A percentile compares a stretch with the other conserved stretches of the same genome.
phyloP scores from a whole-genome alignment of 108 stramenopile genomes.

The Cyclotella choctawhatcheeana region DNA sequence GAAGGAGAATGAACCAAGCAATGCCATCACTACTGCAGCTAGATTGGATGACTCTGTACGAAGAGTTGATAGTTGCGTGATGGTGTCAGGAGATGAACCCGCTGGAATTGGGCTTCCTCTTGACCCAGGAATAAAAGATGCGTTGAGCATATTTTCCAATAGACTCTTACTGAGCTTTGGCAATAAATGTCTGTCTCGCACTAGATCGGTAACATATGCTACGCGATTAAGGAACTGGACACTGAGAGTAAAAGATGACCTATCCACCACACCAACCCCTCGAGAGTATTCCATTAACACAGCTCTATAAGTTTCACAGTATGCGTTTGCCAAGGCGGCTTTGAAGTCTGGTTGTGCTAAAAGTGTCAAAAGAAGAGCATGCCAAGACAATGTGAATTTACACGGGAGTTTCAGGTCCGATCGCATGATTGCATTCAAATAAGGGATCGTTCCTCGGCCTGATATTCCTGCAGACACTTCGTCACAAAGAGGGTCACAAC shows the following conservation, averaged over 20 bases:
- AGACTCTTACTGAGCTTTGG: slow-evolving; percentile 67
- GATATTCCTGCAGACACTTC: slow-evolving; percentile 57
- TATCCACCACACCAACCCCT: slow-evolving; percentile 88
- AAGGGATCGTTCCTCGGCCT: slow-evolving; percentile 51
- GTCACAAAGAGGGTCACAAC: slow-evolving; percentile 83
- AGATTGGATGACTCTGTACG: slow-evolving; percentile 8
- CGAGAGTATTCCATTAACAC: slow-evolving; percentile 83
- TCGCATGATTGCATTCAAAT: slow-evolving; percentile 66
- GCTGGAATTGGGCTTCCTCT: slow-evolving; percentile 28
- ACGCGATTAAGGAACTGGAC: slow-evolving; percentile 95
- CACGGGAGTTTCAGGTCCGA: slow-evolving; percentile 79
- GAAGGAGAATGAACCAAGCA: slow-evolving; percentile 31
- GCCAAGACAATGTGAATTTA: slow-evolving; percentile 72
- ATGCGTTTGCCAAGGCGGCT: slow-evolving; percentile 85
- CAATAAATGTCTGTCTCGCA: slow-evolving; percentile 69
- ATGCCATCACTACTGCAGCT: slow-evolving; percentile 24
- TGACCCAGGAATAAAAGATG: slow-evolving; percentile 41
- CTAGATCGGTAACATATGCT: slow-evolving; percentile 88
- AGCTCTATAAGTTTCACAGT: slow-evolving; percentile 84
- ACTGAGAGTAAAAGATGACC: slow-evolving; percentile 77
- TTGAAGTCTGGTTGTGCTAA: slow-evolving; percentile 95
- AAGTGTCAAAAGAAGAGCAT: slow-evolving; percentile 88
- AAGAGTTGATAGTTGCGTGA: slow-evolving; percentile 10
- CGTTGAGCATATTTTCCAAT: slow-evolving; percentile 64
- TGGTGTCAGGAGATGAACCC: slow-evolving; percentile 12